Conservation (phyloP, 768 basidiomycete genomes). For the Amanita jacksonii region DNA sequence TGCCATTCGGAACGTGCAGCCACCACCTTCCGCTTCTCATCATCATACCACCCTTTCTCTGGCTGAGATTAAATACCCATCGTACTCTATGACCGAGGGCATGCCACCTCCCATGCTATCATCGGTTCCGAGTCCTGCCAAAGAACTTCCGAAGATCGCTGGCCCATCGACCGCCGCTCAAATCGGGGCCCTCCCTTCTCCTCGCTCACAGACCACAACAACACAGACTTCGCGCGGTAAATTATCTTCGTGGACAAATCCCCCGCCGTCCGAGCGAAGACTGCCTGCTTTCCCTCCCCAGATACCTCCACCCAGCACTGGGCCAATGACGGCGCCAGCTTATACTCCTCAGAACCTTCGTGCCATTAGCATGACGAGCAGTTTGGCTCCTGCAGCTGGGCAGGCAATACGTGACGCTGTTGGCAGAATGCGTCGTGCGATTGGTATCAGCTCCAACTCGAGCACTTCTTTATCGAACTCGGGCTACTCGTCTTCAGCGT, state of each 20-base stretch:
- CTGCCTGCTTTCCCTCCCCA: slow-evolving; percentile 15
- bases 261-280: slow-evolving; percentile 14
- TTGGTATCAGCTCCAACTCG: slow-evolving; percentile 29
- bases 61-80: slow-evolving; percentile 22
- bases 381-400: slow-evolving; percentile 63
- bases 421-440: slow-evolving; percentile 54
- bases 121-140: slow-evolving; percentile 13
- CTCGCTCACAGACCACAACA: slow-evolving; percentile 20
- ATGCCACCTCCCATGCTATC: slow-evolving; percentile 17
- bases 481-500: slow-evolving; percentile 39
- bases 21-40: slow-evolving; percentile 15
- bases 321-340: slow-evolving; percentile 17
- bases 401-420: slow-evolving; percentile 63
- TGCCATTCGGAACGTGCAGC: slow-evolving; percentile 13
- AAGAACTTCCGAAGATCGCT: slow-evolving; percentile 1
- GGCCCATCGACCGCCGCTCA: slow-evolving; percentile 9
- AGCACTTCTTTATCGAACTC: slow-evolving; percentile 22
- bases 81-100: slow-evolving; percentile 27
- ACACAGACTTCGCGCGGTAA: slow-evolving; percentile 36
- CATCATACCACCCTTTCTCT: slow-evolving; percentile 18
- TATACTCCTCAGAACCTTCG: slow-evolving; percentile 17
- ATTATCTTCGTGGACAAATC: slow-evolving; percentile 36
- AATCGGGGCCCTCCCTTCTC: slow-evolving; percentile 1
- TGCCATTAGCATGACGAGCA: slow-evolving; percentile 63
- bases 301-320: slow-evolving; percentile 16